Percentiles rank a stretch among this genome's conserved stretches.
Conservation (phyloP, 2,329 filamentous ascomycete species). For the Curvularia spicifera region DNA sequence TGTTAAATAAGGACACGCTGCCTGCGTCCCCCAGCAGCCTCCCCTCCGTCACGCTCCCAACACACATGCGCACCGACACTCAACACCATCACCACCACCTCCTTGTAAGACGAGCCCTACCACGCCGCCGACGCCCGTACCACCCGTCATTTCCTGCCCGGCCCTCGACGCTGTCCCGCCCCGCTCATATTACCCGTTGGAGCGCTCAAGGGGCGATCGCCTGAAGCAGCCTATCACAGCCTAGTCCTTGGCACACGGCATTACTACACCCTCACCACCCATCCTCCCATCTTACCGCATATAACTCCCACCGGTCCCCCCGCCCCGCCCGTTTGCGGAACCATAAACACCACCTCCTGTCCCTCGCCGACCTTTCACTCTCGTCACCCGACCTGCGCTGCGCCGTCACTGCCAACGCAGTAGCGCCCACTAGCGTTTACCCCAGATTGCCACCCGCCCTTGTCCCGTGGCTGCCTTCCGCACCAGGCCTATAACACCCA, state of each 20-base stretch:
- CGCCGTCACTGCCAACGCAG: conserved; percentile 19
- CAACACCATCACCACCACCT: not conserved
- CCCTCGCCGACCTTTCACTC: conserved; percentile 2
- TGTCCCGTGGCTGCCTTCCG: conserved; percentile 27
- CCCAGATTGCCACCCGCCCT: conserved; percentile 31
- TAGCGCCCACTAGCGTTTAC: conserved; percentile 32
- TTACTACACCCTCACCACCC: conserved; percentile 17
- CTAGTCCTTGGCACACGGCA: conserved; percentile 36
- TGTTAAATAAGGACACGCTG: conserved; percentile 35
- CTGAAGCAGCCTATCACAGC: conserved; percentile 34
- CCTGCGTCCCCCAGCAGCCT: conserved; percentile 18
- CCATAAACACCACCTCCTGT: not conserved
- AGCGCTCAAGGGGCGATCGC: conserved; percentile 26
- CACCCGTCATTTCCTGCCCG: conserved; percentile 29
- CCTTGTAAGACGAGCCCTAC: conserved; percentile 24
- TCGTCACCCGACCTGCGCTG: conserved; percentile 11
- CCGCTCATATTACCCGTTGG: conserved; percentile 10
- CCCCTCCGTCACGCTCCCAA: not conserved
- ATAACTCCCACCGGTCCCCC: conserved; percentile 27
- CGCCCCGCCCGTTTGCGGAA: conserved; percentile 10
- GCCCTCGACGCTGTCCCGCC: conserved; percentile 2
- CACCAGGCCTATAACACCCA: conserved; percentile 9
- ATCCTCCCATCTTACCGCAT: conserved; percentile 29
- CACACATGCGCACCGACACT: conserved; percentile 4
- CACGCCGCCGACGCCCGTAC: conserved; percentile 25